These are phyloP conservation scores for Plectosphaerella plurivora DNA, from an alignment of 2,329 filamentous ascomycete species.

Conservation along the genomic window DNA sequence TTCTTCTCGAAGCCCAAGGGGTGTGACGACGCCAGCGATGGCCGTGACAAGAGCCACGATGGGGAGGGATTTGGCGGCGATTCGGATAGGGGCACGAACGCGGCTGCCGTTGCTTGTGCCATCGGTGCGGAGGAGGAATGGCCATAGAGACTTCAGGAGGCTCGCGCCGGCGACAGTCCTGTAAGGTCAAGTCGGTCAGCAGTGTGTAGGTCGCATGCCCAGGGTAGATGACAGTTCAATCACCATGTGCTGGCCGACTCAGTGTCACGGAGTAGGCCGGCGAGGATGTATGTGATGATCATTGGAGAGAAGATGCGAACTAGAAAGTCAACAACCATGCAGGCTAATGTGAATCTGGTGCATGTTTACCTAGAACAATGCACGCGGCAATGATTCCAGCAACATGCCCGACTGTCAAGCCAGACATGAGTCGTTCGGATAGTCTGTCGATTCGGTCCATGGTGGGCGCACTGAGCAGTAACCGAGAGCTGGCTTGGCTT, in stretches of 20 bases:
- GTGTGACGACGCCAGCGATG: slow-evolving; percentile 38
- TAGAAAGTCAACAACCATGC: slow-evolving; percentile 8
- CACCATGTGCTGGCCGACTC: slow-evolving; percentile 33
- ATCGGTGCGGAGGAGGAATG: slow-evolving; percentile 32
- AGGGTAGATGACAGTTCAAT: neutral
- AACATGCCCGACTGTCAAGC: slow-evolving; percentile 15
- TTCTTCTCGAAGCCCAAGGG: slow-evolving; percentile 38
- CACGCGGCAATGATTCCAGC: slow-evolving; percentile 18
- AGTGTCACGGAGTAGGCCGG: slow-evolving; percentile 26
- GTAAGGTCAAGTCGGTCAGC: too few species aligned
- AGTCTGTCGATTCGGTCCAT: too few species aligned
- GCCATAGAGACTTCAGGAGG: slow-evolving; percentile 36
- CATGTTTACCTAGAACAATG: slow-evolving; percentile 14
- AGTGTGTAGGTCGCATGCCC: neutral
- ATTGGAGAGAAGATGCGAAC: slow-evolving; percentile 31
- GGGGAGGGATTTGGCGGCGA: slow-evolving; percentile 14
- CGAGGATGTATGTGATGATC: slow-evolving; percentile 27
- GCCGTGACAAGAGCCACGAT: slow-evolving; percentile 26
- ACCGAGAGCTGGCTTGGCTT: too few species aligned
- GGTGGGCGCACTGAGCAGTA: too few species aligned
- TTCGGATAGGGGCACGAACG: slow-evolving; percentile 18
- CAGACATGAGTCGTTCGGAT: too few species aligned
- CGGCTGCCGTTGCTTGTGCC: slow-evolving; percentile 20
- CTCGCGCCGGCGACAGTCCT: slow-evolving; percentile 15
- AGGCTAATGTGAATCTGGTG: neutral